Percentiles rank a stretch among this genome's conserved stretches.
Evolutionary conservation across 805 yeast species (phyloP).

Genomic region (Ogataea methylovora): DNA sequence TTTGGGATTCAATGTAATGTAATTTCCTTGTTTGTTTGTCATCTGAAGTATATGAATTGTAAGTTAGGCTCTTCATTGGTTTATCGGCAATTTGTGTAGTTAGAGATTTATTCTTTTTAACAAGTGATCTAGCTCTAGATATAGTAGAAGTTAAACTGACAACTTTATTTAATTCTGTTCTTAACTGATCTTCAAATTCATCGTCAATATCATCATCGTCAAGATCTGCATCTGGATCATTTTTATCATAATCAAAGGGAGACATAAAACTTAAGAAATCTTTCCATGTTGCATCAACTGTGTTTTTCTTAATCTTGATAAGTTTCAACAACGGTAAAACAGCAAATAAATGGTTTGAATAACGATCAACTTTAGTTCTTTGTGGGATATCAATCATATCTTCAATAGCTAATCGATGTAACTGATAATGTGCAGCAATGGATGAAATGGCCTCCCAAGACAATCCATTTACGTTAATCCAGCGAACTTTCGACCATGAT

Average conservation of each 20-base stretch:
- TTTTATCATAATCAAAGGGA: too few species aligned
- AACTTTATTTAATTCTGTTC: not conserved
- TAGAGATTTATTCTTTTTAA: slow-evolving; percentile 6
- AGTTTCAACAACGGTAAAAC: slow-evolving; percentile 46
- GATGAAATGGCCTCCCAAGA: slow-evolving; percentile 52
- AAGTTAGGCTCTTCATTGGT: slow-evolving; percentile 26
- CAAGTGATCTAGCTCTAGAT: not conserved
- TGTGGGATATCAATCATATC: slow-evolving; percentile 60
- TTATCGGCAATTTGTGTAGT: slow-evolving; percentile 14
- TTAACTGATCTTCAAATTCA: not conserved
- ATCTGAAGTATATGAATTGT: slow-evolving; percentile 16
- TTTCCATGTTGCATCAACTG: not conserved
- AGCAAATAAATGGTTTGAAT: slow-evolving; percentile 42
- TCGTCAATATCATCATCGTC: not conserved
- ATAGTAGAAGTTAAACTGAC: not conserved
- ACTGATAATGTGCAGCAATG: slow-evolving; percentile 33
- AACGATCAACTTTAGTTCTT: slow-evolving; percentile 50
- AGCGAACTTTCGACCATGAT: slow-evolving; percentile 41
- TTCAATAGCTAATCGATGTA: slow-evolving; percentile 52
- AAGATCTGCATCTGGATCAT: not conserved
- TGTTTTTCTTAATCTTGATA: slow-evolving; percentile 19
- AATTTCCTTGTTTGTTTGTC: slow-evolving; percentile 13
- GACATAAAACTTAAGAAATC: not conserved
- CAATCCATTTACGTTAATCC: slow-evolving; percentile 55
- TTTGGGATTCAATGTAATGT: slow-evolving; percentile 28